Evolutionary conservation across 1,139 yeast genomes (phyloP).

Genomic region (Candida albicans): DNA sequence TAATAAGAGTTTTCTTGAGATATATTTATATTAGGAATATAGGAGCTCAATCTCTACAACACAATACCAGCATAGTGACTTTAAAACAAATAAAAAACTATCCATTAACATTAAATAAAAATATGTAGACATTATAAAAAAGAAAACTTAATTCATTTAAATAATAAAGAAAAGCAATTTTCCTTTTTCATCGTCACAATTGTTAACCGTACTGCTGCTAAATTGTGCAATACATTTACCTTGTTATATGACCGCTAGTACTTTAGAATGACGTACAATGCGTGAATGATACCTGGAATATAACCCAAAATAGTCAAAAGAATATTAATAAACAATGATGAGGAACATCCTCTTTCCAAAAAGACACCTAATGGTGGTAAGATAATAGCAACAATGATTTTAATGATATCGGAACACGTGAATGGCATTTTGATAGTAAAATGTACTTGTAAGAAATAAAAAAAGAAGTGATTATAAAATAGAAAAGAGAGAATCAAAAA

Average conservation of each 20-base stretch:
- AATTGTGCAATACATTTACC: background rate
- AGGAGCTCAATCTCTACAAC: no score
- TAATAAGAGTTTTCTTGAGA: no score
- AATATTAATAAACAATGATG: slow-evolving; percentile 57
- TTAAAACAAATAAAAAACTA: no score
- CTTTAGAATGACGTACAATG: slow-evolving; percentile 51
- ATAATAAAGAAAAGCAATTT: no score
- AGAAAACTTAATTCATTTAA: no score
- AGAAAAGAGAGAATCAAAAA: background rate
- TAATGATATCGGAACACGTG: slow-evolving; percentile 57
- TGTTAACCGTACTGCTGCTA: no score
- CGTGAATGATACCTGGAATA: slow-evolving; percentile 67
- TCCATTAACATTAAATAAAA: no score
- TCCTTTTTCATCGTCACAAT: no score
- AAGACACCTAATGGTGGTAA: slow-evolving; percentile 78
- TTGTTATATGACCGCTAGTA: slow-evolving; percentile 7
- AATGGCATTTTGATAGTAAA: slow-evolving; percentile 38
- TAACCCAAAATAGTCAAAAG: slow-evolving; percentile 63
- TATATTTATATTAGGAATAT: no score
- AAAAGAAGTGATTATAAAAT: background rate
- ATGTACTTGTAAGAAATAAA: background rate
- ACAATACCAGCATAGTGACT: no score
- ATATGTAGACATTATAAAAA: no score
- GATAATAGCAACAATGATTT: slow-evolving; percentile 60
- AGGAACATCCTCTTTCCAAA: slow-evolving; percentile 63